phyloP scores from a whole-genome alignment of 371 early-diverging fungal species.

The Choanephora cucurbitarum region DNA sequence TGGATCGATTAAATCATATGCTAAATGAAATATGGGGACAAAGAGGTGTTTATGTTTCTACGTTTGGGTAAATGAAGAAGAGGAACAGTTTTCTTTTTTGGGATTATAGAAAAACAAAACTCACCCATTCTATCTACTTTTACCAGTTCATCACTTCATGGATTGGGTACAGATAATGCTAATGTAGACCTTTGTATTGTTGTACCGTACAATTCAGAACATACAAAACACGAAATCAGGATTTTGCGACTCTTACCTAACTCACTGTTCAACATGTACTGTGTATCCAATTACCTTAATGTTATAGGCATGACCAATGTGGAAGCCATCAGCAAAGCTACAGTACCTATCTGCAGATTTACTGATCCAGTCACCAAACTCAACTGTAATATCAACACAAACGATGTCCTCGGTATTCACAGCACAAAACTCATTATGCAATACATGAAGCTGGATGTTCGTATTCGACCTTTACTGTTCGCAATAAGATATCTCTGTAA shows the following conservation, averaged over 20 bases:
- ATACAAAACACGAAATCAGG: not conserved
- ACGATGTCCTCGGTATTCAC: constrained; percentile 55
- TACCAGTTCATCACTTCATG: constrained; percentile 32
- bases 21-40: constrained; percentile 2
- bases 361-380: constrained; percentile 52
- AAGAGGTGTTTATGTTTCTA: constrained; percentile 8
- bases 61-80: constrained; percentile 28
- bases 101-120: not conserved
- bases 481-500: constrained; percentile 59
- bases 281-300: constrained; percentile 12
- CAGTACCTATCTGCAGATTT: constrained; percentile 72
- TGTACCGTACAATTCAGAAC: constrained; percentile 15
- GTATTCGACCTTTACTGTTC: constrained; percentile 57
- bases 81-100: no score
- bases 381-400: constrained; percentile 58
- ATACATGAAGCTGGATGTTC: constrained; percentile 52
- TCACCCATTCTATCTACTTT: not conserved
- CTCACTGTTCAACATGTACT: constrained; percentile 30
- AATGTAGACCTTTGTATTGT: constrained; percentile 41
- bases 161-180: constrained; percentile 22
- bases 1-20: constrained; percentile 4
- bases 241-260: not conserved
- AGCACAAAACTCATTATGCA: constrained; percentile 60
- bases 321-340: constrained; percentile 28
- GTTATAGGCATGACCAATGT: constrained; percentile 29